These are phyloP conservation scores for Aspergillus sp. DNA, from an alignment of 2,329 filamentous ascomycete genomes.

Conservation along the genomic window DNA sequence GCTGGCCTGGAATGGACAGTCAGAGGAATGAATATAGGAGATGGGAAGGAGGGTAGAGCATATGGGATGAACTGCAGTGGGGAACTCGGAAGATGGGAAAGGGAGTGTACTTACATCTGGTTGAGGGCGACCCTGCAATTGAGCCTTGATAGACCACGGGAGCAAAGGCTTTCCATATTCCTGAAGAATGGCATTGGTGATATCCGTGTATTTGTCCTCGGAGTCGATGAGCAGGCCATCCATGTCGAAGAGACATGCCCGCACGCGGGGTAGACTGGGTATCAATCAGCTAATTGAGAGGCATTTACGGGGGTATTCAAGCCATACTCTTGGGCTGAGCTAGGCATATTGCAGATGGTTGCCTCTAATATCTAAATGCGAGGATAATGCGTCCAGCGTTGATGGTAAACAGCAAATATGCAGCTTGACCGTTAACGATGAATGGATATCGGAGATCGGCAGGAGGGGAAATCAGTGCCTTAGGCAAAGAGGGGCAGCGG, in stretches of 20 bases:
- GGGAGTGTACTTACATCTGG: constrained; percentile 47
- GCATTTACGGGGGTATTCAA: too few relatives aligned
- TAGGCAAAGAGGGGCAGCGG: neutral
- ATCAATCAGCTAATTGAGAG: constrained; percentile 1
- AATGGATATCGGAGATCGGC: constrained; percentile 1
- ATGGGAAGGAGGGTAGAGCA: neutral
- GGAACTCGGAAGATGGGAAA: neutral
- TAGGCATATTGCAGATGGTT: constrained; percentile 4
- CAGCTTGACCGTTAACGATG: neutral
- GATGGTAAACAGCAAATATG: neutral
- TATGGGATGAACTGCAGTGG: neutral
- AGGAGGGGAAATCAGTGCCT: constrained; percentile 1
- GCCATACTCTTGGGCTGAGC: constrained; percentile 11
- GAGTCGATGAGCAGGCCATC: constrained; percentile 93
- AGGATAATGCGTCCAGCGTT: neutral
- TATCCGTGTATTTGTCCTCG: constrained; percentile 83
- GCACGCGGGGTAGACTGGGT: constrained; percentile 71
- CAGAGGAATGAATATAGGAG: neutral
- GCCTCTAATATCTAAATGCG: too few relatives aligned
- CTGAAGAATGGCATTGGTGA: constrained; percentile 78
- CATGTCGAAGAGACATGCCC: constrained; percentile 98
- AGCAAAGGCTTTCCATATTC: constrained; percentile 72
- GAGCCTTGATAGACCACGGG: constrained; percentile 94
- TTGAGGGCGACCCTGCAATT: constrained; percentile 70
- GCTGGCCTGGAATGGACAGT: constrained; percentile 46